phyloP scores from a whole-genome alignment of 2,329 filamentous ascomycete genomes.

The Xenoacremonium recifei region DNA sequence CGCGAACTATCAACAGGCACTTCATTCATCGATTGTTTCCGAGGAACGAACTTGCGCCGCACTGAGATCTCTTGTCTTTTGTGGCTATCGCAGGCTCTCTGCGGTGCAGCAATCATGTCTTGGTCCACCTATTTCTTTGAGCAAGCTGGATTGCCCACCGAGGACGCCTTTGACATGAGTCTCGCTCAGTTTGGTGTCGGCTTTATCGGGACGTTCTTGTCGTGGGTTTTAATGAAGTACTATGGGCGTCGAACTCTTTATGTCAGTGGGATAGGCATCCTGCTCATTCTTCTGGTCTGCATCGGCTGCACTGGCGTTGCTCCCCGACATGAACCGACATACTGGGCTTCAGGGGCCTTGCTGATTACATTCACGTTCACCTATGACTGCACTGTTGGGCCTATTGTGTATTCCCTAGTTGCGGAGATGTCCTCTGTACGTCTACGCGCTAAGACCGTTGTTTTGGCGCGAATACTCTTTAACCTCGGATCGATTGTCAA shows the following conservation, averaged over 20 bases:
- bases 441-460: conserved; percentile 31
- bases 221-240: conserved; percentile 28
- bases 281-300: conserved; percentile 37
- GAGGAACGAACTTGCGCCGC: conserved; percentile 40
- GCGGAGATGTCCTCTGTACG: conserved; percentile 33
- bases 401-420: conserved; percentile 71
- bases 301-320: conserved; percentile 54
- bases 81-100: conserved; percentile 36
- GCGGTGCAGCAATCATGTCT: conserved; percentile 32
- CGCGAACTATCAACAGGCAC: conserved; percentile 6
- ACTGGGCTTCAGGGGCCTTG: conserved; percentile 44
- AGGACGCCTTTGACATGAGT: conserved; percentile 36
- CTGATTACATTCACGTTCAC: conserved; percentile 39
- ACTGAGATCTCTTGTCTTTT: conserved; percentile 37
- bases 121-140: conserved; percentile 43
- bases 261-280: conserved; percentile 44
- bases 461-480: conserved; percentile 27
- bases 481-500: conserved; percentile 19
- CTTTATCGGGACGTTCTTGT: conserved; percentile 38
- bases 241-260: conserved; percentile 9
- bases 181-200: conserved; percentile 32
- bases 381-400: conserved; percentile 33
- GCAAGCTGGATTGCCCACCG: conserved; percentile 36
- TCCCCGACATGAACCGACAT: conserved; percentile 39
- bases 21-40: conserved; percentile 43